Evolutionary conservation across 768 basidiomycete genomes (phyloP), one percentile per base, ranked within the genome.

Genomic region (Tylopilus plumbeoviolaceoides): DNA sequence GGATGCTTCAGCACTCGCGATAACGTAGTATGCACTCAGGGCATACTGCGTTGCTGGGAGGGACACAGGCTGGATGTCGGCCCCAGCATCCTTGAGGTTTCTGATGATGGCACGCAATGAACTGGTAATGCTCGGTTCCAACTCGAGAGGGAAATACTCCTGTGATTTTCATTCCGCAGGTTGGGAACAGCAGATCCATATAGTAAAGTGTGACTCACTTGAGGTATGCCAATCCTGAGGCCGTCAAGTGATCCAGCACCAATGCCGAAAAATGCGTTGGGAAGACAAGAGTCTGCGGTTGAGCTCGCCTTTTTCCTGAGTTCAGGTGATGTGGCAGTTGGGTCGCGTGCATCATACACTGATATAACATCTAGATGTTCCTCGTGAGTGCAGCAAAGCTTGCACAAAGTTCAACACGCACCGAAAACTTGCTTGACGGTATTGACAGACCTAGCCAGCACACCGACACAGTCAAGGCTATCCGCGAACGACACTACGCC

Each of bases 401-500:
- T 10, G 8, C 28, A 14, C 3, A 31, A 31, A 21, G n/a, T 10
- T 12, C 44, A 20, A 45, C 30, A 18, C 21, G 28, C 56, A 93
- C 92, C 74, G 55, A 91, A 94, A 2, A 90, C 78, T 2, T 69
- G 61, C 33, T 75, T 59, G 2, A 84, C 77, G 1, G 70, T 71
- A 14, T 69, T 62, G 0, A 89, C 78, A 17, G 78, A 73, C 40
- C 68, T 72, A 0, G 82, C 85, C 44, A 99, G 68, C 5, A 98
- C 72, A 0, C 95, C 95, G 0, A 99, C 93, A 59, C 91, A 95
- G 62, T 99, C 97, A 12, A 99, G 72, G 56, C 92, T 95, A 62
- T 97, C 94, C 1, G 95, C 95, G 59, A 91, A 99, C 0, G 93
- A 85, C 4, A 99, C 81, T 0, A 98, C 82, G 7, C 97, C 97